These are phyloP conservation scores for Coemansia sp. DNA, from an alignment of 192 early-diverging fungal genomes.

Conservation along the genomic window DNA sequence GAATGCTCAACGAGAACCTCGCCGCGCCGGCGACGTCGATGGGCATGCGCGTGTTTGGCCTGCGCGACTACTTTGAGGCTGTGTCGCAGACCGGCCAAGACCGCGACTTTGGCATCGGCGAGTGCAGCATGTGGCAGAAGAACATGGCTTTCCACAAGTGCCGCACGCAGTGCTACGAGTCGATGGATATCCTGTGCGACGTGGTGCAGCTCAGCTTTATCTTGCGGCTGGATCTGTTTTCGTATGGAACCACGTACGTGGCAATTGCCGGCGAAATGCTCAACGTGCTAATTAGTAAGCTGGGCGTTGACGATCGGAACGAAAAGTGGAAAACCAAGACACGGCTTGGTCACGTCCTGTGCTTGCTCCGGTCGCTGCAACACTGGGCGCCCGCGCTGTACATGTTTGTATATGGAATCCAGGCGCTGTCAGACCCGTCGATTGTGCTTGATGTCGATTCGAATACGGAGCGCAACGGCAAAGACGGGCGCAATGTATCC, in stretches of 20 bases:
- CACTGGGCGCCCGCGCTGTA: conserved; percentile 50
- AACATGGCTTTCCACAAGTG: conserved; percentile 43
- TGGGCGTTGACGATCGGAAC: conserved; percentile 25
- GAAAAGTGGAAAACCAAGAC: conserved; percentile 44
- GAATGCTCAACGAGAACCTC: conserved; percentile 33
- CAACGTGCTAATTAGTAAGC: conserved; percentile 36
- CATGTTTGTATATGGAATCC: conserved; percentile 45
- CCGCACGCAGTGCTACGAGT: conserved; percentile 46
- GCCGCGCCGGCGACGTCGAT: conserved; percentile 35
- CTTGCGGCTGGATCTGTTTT: conserved; percentile 41
- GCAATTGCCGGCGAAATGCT: conserved; percentile 48
- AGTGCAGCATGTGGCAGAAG: conserved; percentile 35
- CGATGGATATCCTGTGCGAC: conserved; percentile 39
- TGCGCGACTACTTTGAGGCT: conserved; percentile 49
- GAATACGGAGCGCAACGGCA: neutral
- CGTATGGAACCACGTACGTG: conserved; percentile 44
- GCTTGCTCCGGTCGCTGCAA: conserved; percentile 38
- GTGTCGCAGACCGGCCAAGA: conserved; percentile 6
- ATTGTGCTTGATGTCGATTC: conserved; percentile 25
- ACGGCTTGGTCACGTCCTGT: conserved; percentile 33
- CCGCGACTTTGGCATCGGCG: conserved; percentile 8
- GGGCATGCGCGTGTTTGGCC: conserved; percentile 39
- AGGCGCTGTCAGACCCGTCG: conserved; percentile 36
- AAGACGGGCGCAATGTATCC: neutral
- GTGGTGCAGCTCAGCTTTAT: conserved; percentile 45